Evolutionary conservation across 495 filamentous ascomycete genomes (phyloP).

Genomic region (Neurospora sp.): DNA sequence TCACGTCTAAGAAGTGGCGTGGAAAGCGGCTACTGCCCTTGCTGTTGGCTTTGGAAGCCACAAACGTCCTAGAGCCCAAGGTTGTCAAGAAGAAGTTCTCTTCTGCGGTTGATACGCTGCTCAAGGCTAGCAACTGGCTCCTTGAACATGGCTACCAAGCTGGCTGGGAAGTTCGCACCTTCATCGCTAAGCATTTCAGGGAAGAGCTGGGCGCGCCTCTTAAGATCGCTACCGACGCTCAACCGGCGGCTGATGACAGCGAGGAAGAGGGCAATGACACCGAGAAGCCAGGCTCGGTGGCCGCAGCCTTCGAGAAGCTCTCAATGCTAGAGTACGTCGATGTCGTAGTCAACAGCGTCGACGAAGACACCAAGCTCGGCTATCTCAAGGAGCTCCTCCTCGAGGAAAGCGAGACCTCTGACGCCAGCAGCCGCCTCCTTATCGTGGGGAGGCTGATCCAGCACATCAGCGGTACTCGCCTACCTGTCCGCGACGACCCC

Average conservation of each 20-base stretch:
- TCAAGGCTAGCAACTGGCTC: slow-evolving; percentile 22
- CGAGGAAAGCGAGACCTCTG: neutral
- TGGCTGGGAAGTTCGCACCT: slow-evolving; percentile 31
- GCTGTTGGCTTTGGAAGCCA: slow-evolving; percentile 12
- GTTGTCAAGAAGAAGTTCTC: slow-evolving; percentile 3
- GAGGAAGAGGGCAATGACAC: neutral
- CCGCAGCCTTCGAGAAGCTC: slow-evolving; percentile 6
- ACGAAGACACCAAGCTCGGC: slow-evolving; percentile 16
- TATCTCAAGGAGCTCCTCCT: slow-evolving; percentile 16
- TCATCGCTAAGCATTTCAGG: slow-evolving; percentile 22
- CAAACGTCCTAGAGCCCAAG: slow-evolving; percentile 5
- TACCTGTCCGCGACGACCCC: neutral
- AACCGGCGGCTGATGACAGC: neutral
- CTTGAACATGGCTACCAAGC: slow-evolving; percentile 14
- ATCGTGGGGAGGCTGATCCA: slow-evolving; percentile 17
- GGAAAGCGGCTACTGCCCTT: slow-evolving; percentile 8
- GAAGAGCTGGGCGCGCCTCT: slow-evolving; percentile 10
- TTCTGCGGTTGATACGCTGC: slow-evolving; percentile 3
- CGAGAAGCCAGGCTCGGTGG: neutral
- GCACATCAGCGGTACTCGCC: slow-evolving; percentile 12
- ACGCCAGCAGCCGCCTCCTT: slow-evolving; percentile 7
- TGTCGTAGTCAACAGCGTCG: slow-evolving; percentile 8
- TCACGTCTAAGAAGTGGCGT: slow-evolving; percentile 5
- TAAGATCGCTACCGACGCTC: slow-evolving; percentile 6
- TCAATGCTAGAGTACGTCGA: slow-evolving; percentile 16